Percentiles rank a stretch among this genome's conserved stretches.
Evolutionary conservation across 2,329 filamentous ascomycete species (phyloP).

Genomic region (Penicillium sp.): DNA sequence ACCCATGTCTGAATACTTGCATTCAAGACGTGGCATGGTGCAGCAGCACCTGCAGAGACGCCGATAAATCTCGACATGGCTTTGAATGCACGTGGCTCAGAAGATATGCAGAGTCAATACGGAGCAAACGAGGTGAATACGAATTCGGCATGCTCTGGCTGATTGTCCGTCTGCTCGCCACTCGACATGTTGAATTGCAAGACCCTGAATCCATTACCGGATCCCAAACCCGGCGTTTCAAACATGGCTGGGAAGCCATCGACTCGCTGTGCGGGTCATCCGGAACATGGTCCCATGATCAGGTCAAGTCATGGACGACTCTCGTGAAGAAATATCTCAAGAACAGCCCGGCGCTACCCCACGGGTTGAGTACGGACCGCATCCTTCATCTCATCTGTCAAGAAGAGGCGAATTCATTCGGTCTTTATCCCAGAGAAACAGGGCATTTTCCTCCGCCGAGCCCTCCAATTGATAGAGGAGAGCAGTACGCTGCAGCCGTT

Average conservation of each 20-base stretch:
- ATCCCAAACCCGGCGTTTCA: conserved; percentile 3
- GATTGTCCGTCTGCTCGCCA: conserved; percentile 32
- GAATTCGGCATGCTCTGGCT: conserved; percentile 37
- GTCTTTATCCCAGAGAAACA: conserved; percentile 26
- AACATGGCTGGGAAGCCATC: conserved; percentile 26
- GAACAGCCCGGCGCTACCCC: conserved; percentile 15
- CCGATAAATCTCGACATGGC: conserved; percentile 25
- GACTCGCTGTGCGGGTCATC: conserved; percentile 29
- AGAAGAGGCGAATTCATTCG: conserved; percentile 28
- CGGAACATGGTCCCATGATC: conserved; percentile 30
- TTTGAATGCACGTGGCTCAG: conserved; percentile 34
- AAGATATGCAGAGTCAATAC: conserved; percentile 23
- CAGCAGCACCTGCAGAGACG: conserved; percentile 18
- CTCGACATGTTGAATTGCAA: conserved; percentile 15
- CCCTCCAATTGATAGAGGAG: conserved; percentile 14
- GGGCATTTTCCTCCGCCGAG: conserved; percentile 14
- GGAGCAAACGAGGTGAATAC: conserved; percentile 32
- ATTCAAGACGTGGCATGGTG: conserved; percentile 31
- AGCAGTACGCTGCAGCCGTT: conserved; percentile 25
- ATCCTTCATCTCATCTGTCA: conserved; percentile 26
- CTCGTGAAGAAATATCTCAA: conserved; percentile 33
- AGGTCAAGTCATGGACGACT: conserved; percentile 25
- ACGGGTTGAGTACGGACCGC: conserved; percentile 16
- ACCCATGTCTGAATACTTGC: conserved; percentile 24
- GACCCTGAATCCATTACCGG: neutral